Conservation (phyloP, 139 green algal genomes). For the Yamagishiella unicocca region DNA sequence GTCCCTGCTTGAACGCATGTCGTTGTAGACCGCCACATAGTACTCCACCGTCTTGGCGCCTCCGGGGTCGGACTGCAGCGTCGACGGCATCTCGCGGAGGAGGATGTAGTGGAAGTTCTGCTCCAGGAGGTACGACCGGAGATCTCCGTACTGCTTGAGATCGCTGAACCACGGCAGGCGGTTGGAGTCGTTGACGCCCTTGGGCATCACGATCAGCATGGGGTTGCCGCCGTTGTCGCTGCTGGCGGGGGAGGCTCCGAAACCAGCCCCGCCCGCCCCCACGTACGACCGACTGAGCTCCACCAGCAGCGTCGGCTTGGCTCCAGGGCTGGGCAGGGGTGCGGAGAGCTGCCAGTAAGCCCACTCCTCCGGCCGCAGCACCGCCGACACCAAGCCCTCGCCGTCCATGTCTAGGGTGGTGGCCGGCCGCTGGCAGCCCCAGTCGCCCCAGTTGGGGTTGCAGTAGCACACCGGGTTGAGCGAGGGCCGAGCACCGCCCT, state of each 20-base stretch:
- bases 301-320: not conserved
- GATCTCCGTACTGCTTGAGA: not conserved
- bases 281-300: not conserved
- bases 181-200: not conserved
- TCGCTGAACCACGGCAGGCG: conserved; percentile 37
- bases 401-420: not conserved
- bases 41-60: not conserved
- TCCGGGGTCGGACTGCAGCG: not conserved
- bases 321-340: not conserved
- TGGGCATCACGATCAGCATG: conserved; percentile 25
- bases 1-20: no score
- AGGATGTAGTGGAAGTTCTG: conserved; percentile 26
- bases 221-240: conserved; percentile 8
- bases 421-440: not conserved
- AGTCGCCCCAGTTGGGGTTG: not conserved
- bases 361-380: not conserved
- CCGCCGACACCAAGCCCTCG: no score
- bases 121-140: conserved; percentile 3
- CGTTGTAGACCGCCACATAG: conserved; percentile 42
- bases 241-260: not conserved
- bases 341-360: conserved; percentile 20
- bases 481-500: not conserved
- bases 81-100: not conserved
- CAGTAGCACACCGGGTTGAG: conserved; percentile 28
- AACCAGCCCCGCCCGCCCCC: not conserved